These are phyloP conservation scores for Dimargaris xerosporica DNA, from an alignment of 192 early-diverging fungal species.

Conservation along the genomic window DNA sequence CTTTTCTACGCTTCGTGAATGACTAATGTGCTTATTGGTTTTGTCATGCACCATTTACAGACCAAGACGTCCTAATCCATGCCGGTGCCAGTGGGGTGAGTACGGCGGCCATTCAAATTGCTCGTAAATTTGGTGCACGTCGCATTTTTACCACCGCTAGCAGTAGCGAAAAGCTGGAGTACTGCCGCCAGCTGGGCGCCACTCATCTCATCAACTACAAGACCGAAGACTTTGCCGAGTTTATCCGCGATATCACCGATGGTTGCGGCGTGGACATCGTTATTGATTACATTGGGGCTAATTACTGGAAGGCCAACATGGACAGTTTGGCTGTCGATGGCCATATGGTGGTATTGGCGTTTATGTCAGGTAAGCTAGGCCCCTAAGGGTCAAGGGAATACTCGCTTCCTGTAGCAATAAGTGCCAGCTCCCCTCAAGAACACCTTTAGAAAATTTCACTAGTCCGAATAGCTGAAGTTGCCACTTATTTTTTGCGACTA, in stretches of 20 bases:
- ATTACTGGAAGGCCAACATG: constrained; percentile 35
- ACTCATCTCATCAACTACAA: constrained; percentile 68
- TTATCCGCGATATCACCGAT: constrained; percentile 33
- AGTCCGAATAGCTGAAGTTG: not conserved
- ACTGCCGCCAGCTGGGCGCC: constrained; percentile 49
- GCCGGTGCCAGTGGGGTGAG: constrained; percentile 66
- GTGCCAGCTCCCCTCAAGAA: not conserved
- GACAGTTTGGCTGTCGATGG: constrained; percentile 47
- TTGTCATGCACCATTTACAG: constrained; percentile 6
- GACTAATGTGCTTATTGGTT: too few relatives aligned
- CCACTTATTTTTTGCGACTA: not conserved
- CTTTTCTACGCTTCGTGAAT: too few relatives aligned
- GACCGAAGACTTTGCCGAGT: constrained; percentile 39
- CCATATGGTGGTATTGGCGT: constrained; percentile 54
- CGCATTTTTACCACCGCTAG: constrained; percentile 58
- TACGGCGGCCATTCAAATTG: constrained; percentile 65
- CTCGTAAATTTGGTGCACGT: constrained; percentile 36
- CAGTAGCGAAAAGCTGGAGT: constrained; percentile 43
- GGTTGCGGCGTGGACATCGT: constrained; percentile 55
- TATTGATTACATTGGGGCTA: constrained; percentile 55
- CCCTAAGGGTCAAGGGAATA: not conserved
- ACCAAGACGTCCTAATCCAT: constrained; percentile 61
- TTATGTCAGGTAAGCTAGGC: constrained; percentile 33
- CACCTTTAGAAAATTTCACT: not conserved
- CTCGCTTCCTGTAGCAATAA: not conserved